These are phyloP conservation scores for Trichoderma sp. DNA, from an alignment of 2,329 filamentous ascomycete species.

Conservation along the genomic window DNA sequence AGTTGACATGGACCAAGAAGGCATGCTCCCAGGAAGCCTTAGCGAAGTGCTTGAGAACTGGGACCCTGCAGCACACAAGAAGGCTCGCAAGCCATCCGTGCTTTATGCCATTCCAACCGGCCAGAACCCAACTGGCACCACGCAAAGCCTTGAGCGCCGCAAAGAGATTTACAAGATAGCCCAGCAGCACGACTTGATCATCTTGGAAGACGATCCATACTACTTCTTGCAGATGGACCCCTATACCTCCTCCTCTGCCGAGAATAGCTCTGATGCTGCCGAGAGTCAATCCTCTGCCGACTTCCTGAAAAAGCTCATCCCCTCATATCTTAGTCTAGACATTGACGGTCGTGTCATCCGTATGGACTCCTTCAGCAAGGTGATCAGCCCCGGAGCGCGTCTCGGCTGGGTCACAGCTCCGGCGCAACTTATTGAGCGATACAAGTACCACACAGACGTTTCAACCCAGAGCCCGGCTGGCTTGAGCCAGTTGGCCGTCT, in stretches of 20 bases:
- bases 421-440: constrained; percentile 6
- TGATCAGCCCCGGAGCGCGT: constrained; percentile 84
- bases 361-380: constrained; percentile 93
- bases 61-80: background rate
- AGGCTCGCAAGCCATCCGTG: constrained; percentile 8
- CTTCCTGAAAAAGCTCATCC: constrained; percentile 82
- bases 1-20: constrained; percentile 15
- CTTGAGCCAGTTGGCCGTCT: constrained; percentile 12
- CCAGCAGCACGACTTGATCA: constrained; percentile 83
- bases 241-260: constrained; percentile 58
- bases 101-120: constrained; percentile 48
- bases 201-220: constrained; percentile 93
- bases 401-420: constrained; percentile 84
- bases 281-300: constrained; percentile 59
- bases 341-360: constrained; percentile 85
- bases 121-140: constrained; percentile 83
- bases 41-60: constrained; percentile 4
- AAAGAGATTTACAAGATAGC: constrained; percentile 81
- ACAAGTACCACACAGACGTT: constrained; percentile 16
- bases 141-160: constrained; percentile 72
- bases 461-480: constrained; percentile 17
- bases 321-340: constrained; percentile 81
- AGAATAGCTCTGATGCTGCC: constrained; percentile 53
- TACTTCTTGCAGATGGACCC: constrained; percentile 87
- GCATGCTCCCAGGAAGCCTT: constrained; percentile 8